phyloP scores from a whole-genome alignment of 2,329 filamentous ascomycete species.

The Magnaporthiopsis rhizophila region DNA sequence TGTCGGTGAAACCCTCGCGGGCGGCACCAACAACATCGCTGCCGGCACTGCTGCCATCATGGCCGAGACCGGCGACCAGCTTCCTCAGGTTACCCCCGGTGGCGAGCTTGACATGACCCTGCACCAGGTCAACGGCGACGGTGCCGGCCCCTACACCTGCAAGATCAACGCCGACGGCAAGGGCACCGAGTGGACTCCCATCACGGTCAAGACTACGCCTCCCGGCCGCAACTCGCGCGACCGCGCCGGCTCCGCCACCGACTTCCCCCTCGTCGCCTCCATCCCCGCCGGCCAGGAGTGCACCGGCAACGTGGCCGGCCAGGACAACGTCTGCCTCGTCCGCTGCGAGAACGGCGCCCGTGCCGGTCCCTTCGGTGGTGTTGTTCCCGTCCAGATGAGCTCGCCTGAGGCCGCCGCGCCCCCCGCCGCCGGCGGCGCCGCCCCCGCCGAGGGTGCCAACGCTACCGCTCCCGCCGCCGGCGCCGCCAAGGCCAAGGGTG shows the following conservation, averaged over 20 bases:
- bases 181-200: constrained; percentile 41
- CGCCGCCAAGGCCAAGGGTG: too few relatives aligned
- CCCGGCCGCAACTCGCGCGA: constrained; percentile 16
- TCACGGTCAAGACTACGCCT: constrained; percentile 46
- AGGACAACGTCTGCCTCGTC: constrained; percentile 53
- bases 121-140: constrained; percentile 61
- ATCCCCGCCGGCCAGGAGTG: constrained; percentile 48
- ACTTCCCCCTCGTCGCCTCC: constrained; percentile 38
- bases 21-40: constrained; percentile 48
- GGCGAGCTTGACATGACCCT: constrained; percentile 54
- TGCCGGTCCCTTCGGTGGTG: constrained; percentile 52
- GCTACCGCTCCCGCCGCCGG: too few relatives aligned
- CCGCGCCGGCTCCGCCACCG: constrained; percentile 1
- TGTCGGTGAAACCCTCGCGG: constrained; percentile 50
- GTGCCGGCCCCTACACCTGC: constrained; percentile 53
- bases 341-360: constrained; percentile 52
- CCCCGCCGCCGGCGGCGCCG: background rate
- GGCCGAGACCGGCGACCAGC: constrained; percentile 43
- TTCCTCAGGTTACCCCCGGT: constrained; percentile 52
- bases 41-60: constrained; percentile 49
- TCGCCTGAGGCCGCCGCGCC: background rate
- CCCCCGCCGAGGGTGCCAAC: background rate
- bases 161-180: constrained; percentile 56
- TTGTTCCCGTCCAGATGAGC: constrained; percentile 24
- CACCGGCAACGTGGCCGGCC: constrained; percentile 51